These are phyloP conservation scores for Elaeis guineensis DNA, from an alignment of 176 grass and related monocot species.

Conservation along the genomic window DNA sequence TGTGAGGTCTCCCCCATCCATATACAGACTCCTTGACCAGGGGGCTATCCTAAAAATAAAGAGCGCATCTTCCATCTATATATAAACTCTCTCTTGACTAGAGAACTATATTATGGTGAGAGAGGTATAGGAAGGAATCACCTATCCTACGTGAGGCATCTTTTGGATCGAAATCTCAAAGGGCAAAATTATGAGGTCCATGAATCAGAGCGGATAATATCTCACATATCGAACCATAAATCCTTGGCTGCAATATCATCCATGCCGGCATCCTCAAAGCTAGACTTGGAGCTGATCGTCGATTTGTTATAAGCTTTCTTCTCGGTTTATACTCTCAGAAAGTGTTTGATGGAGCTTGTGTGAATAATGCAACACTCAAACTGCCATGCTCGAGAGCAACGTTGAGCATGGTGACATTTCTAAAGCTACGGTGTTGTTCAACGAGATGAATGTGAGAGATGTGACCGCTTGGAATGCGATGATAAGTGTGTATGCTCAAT, in stretches of 20 bases:
- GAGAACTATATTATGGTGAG: too few species aligned
- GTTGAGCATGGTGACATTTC: background rate
- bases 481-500: background rate
- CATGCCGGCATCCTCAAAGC: constrained; percentile 29
- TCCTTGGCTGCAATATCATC: constrained; percentile 26
- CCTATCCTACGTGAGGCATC: too few species aligned
- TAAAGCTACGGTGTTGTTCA: constrained; percentile 1
- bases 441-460: constrained; percentile 1
- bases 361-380: constrained; percentile 1
- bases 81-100: too few species aligned
- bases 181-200: too few species aligned
- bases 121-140: too few species aligned
- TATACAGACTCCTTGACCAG: too few species aligned
- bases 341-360: constrained; percentile 11
- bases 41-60: too few species aligned
- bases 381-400: background rate
- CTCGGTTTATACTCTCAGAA: constrained; percentile 25
- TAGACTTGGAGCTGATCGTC: background rate
- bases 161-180: too few species aligned
- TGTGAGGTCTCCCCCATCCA: too few species aligned
- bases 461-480: constrained; percentile 15
- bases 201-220: too few species aligned
- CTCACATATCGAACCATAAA: too few species aligned
- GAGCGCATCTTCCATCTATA: too few species aligned
- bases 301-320: constrained; percentile 21